A percentile compares a stretch with the other conserved stretches of the same genome.
Conservation (phyloP, 768 basidiomycete species). For the Suillus decipiens region DNA sequence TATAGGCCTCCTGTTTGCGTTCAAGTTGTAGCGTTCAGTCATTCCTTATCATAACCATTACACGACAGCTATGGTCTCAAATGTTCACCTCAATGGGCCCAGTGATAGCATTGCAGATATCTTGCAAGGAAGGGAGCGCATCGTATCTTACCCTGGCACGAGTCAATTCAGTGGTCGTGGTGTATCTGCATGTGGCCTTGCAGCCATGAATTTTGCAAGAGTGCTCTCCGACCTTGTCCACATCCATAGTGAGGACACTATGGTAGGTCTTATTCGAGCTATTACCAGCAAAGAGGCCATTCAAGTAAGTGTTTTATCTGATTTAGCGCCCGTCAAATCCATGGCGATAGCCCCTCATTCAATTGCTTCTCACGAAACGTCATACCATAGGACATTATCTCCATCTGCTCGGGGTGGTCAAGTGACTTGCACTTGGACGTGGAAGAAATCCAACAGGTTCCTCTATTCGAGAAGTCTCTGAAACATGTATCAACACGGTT, state of each 20-base stretch:
- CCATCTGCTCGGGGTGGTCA: slow-evolving; percentile 60
- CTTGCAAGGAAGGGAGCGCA: slow-evolving; percentile 34
- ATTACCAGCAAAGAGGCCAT: slow-evolving; percentile 20
- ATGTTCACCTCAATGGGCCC: slow-evolving; percentile 52
- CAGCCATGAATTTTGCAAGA: slow-evolving; percentile 64
- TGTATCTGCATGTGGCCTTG: slow-evolving; percentile 63
- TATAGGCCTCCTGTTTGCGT: background rate
- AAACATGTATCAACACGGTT: slow-evolving; percentile 37
- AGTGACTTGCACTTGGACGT: slow-evolving; percentile 55
- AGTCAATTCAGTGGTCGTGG: slow-evolving; percentile 55
- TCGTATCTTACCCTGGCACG: slow-evolving; percentile 50
- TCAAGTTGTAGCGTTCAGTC: background rate
- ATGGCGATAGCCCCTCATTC: background rate
- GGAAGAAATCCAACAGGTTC: slow-evolving; percentile 52
- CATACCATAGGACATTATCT: slow-evolving; percentile 49
- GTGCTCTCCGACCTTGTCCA: slow-evolving; percentile 20
- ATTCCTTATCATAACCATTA: background rate
- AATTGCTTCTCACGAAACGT: background rate
- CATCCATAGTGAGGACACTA: background rate
- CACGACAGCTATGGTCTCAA: slow-evolving; percentile 40
- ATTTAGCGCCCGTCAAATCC: slow-evolving; percentile 1
- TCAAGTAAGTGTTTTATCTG: slow-evolving; percentile 23
- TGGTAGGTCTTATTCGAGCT: background rate
- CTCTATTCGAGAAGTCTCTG: slow-evolving; percentile 48
- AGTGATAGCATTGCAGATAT: slow-evolving; percentile 30